A percentile compares a stretch with the other conserved stretches of the same genome.
These are phyloP conservation scores for Hypericum androsaemum DNA, from an alignment of 345 rosid species.

Conservation along the genomic window DNA sequence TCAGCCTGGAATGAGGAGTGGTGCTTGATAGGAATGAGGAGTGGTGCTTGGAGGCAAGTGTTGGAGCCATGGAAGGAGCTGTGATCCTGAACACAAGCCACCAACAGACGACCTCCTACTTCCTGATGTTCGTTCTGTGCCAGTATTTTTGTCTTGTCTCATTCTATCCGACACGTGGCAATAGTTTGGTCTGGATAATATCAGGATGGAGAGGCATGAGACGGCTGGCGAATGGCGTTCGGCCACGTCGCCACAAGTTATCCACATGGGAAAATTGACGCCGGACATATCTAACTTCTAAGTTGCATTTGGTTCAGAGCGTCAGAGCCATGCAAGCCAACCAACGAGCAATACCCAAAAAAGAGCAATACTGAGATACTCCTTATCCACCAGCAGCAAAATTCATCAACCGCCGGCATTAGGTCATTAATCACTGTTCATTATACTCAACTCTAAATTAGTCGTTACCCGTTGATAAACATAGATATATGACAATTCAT, in stretches of 20 bases:
- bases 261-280: constrained; percentile 15
- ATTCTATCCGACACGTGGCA: constrained; percentile 17
- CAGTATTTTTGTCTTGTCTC: constrained; percentile 1
- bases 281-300: constrained; percentile 23
- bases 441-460: too few species aligned
- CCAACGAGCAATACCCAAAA: too few species aligned
- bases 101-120: constrained; percentile 14
- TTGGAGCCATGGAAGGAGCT: constrained; percentile 36
- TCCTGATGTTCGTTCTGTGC: constrained; percentile 10
- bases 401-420: too few species aligned
- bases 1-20: constrained; percentile 29
- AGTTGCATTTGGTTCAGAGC: too few species aligned
- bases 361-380: too few species aligned
- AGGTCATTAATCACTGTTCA: too few species aligned
- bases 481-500: too few species aligned
- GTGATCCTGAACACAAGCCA: constrained; percentile 2
- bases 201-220: constrained; percentile 28
- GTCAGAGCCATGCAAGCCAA: too few species aligned
- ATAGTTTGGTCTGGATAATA: constrained; percentile 21
- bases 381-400: too few species aligned
- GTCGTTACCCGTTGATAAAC: too few species aligned
- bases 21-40: constrained; percentile 50
- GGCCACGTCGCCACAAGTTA: constrained; percentile 37
- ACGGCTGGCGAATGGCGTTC: constrained; percentile 29
- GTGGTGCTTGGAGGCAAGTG: constrained; percentile 59